phyloP scores from a whole-genome alignment of 208 protist species.

The Crithidia thermophila region DNA sequence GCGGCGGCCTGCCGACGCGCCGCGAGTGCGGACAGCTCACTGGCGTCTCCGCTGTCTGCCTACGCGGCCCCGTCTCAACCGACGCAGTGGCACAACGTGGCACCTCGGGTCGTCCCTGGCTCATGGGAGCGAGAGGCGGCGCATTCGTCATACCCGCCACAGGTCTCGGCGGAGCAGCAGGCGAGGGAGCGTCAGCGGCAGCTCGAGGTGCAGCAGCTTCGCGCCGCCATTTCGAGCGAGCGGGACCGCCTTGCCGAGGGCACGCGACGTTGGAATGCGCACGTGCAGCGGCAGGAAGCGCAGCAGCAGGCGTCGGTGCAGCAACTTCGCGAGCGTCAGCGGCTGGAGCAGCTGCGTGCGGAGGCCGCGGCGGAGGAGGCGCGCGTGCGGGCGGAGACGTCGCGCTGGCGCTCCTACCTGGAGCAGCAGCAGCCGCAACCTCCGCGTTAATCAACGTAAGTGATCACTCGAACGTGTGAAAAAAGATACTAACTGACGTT shows the following conservation, averaged over 20 bases:
- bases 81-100: not conserved
- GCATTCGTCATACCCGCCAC: no score
- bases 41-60: not conserved
- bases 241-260: constrained; percentile 6
- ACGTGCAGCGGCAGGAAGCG: constrained; percentile 3
- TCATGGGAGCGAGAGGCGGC: no score
- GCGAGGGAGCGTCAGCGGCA: constrained; percentile 14
- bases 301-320: constrained; percentile 9
- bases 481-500: no score
- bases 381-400: constrained; percentile 48
- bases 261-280: constrained; percentile 17
- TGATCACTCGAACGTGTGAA: no score
- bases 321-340: constrained; percentile 12
- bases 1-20: constrained; percentile 21
- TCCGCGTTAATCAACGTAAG: no score
- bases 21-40: not conserved
- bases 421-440: constrained; percentile 30
- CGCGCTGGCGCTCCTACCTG: constrained; percentile 50
- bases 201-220: constrained; percentile 39
- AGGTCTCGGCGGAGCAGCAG: not conserved
- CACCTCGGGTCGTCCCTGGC: no score
- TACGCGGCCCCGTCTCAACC: not conserved
- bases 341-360: constrained; percentile 42
- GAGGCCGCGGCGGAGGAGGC: constrained; percentile 59
- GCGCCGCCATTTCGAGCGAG: constrained; percentile 53